A percentile compares a stretch with the other conserved stretches of the same genome.
phyloP scores from a whole-genome alignment of 2,329 filamentous ascomycete species.

The Exophiala sp. region DNA sequence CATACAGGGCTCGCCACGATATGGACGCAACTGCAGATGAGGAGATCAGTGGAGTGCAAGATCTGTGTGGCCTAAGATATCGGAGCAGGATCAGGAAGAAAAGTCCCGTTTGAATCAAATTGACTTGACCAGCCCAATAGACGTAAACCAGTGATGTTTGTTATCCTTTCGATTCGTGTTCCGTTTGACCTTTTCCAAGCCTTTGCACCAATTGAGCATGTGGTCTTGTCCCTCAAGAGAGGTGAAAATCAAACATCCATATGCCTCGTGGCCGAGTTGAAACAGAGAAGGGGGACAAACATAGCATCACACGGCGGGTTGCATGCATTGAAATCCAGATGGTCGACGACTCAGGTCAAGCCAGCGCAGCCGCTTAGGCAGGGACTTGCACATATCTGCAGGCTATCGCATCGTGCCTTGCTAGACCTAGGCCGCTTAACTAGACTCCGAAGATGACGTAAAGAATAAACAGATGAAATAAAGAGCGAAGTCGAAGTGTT shows the following conservation, averaged over 20 bases:
- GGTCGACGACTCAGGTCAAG: constrained; percentile 12
- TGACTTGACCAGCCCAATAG: not conserved
- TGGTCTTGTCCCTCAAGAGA: no score
- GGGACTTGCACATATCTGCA: constrained; percentile 14
- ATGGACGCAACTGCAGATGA: not conserved
- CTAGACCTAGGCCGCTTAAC: not conserved
- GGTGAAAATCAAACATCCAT: not conserved
- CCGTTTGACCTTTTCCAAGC: not conserved
- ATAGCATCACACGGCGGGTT: not conserved
- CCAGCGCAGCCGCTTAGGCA: constrained; percentile 25
- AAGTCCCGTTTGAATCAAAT: not conserved
- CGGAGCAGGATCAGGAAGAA: constrained; percentile 2
- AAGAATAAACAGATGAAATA: no score
- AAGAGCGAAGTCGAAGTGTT: no score
- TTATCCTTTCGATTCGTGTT: not conserved
- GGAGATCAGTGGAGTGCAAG: not conserved
- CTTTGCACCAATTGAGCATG: no score
- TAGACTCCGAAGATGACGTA: not conserved
- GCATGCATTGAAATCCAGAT: constrained; percentile 1
- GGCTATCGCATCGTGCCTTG: constrained; percentile 2
- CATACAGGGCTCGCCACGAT: not conserved
- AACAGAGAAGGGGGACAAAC: not conserved
- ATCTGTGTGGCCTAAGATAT: not conserved
- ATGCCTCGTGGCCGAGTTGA: not conserved
- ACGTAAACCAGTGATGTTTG: not conserved